Base-by-base conservation (phyloP, 2,329 filamentous ascomycete species). In the Penicillium olsonii region DNA sequence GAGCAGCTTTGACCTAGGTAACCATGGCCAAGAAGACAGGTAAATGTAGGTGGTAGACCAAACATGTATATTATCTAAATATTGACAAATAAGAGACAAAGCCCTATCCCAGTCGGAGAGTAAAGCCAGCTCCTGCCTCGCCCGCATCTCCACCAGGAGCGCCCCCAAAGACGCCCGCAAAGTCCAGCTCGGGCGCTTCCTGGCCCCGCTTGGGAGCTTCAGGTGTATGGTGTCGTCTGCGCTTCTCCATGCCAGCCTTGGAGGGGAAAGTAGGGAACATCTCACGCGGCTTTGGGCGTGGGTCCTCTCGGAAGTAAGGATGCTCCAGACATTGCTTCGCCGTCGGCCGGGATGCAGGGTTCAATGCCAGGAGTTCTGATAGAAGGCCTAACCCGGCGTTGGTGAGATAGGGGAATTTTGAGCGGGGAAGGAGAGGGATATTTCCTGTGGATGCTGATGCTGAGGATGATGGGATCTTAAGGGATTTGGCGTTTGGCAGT, bases 191-290 rank as follows among this genome's bases (percentile, higher is more conserved):
- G 2, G 83, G 83, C 49, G 82, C 82, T 48, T 87, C 84, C 42
- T 87, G 84, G 0, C 91, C 92, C 26, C 92, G 78, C 33, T 82
- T 83, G 0, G 94, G 94, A 6, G 94, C 94, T 68, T 91, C 86
- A 1, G 94, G 94, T 55, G 86, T 92, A 52, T 85, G 84, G 52
- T 82, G 78, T 31, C 83, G 78, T 56, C 89, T 78, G 60, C 91
- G 78, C 65, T 85, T 87, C 77, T 99, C 94, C 76, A 94, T 88
- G 1, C 91, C 90, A 0, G 94, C 94, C 71, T 95, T 96, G 62
- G 88, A 94, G 0, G 94, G 94, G 68, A 97, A 99, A 0, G 94
- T 97, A 2, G 94, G 94, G 67, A 99, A 97, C 85, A 99, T 87
- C 62, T 87, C 87, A 67, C 90, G 87, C 7, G 87, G 85, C 74